phyloP scores from a whole-genome alignment of 139 green algal species.

The Chlorella sorokiniana region DNA sequence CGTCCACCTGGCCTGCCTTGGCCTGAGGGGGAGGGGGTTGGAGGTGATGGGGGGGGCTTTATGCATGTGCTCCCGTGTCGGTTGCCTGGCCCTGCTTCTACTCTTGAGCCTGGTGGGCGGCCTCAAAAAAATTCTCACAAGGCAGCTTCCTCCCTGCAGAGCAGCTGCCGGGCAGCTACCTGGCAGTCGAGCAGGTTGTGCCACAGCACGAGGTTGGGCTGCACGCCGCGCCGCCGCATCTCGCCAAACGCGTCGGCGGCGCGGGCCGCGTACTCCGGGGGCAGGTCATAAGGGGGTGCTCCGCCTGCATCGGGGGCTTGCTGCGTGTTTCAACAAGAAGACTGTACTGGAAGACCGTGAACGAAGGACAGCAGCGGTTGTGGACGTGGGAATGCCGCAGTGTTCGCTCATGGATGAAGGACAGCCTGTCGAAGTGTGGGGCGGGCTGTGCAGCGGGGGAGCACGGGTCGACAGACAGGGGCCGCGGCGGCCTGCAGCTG shows the following conservation, averaged over 20 bases:
- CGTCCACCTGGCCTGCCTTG: constrained; percentile 21
- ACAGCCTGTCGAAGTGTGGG: no score
- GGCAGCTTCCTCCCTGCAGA: no score
- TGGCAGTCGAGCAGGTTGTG: constrained; percentile 33
- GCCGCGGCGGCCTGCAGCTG: no score
- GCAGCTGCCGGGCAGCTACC: constrained; percentile 8
- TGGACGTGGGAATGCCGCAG: no score
- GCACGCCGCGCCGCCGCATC: not conserved
- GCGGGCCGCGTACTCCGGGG: not conserved
- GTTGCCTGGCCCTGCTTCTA: no score
- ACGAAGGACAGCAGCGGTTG: no score
- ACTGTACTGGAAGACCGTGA: no score
- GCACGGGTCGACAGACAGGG: not conserved
- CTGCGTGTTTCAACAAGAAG: no score
- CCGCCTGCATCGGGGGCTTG: constrained; percentile 7
- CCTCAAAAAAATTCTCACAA: no score
- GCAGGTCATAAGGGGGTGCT: constrained; percentile 39
- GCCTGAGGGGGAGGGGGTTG: constrained; percentile 2
- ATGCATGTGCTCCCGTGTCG: not conserved
- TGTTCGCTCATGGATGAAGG: no score
- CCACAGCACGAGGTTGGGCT: constrained; percentile 16
- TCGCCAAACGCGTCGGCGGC: constrained; percentile 9
- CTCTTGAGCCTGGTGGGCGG: no score
- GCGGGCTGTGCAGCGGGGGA: not conserved
- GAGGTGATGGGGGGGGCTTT: not conserved